Base-by-base conservation (phyloP, 2,329 filamentous ascomycete genomes). In the Xylaria sp. region DNA sequence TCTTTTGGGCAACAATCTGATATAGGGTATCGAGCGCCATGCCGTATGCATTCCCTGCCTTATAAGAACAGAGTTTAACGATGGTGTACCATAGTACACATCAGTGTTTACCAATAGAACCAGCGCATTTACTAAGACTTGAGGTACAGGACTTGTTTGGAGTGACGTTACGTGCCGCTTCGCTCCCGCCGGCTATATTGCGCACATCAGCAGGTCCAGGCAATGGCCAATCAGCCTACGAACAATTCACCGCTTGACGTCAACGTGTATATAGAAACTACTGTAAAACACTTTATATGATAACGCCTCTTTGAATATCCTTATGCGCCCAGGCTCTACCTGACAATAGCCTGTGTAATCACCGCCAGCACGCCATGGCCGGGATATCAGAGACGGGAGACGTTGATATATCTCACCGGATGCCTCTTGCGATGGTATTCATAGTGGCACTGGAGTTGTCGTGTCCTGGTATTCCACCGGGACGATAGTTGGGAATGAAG, bases 291-390 rank as follows among this genome's bases (percentile, higher is more conserved):
- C 60, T 67, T 45, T 67, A 65, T 61, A 48, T 65, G 65, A 65
- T 64, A 64, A 56, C n/a, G 30, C n/a, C 46, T 50, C 46, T 64
- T 58, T 70, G 57, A 65, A 45, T 55, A 61, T 52, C 64, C 56
- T 62, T 70, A 71, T 70, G 72, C 70, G 66, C 59, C 25, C 60
- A 64, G 45, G 32, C 69, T 70, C 71, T 61, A 67, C 64, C 65
- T 5, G 55, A 60, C 65, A 72, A 68, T 73, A 65, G 34, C 61
- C 66, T 67, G 67, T 65, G 69, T 56, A 41, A 57, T 65, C 45
- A 25, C 64, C 41, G 34, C 63, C 30, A 59, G 63, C 43, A 67
- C 39, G 36, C 63, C 56, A 71, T 65, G 28, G 41, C 23, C 66
- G 57, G 46, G 60, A 70, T 60, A 28, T 55, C 48, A 67, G 65